Base-by-base conservation (phyloP, 352 stramenopile genomes). In the Phytophthora constricta region DNA sequence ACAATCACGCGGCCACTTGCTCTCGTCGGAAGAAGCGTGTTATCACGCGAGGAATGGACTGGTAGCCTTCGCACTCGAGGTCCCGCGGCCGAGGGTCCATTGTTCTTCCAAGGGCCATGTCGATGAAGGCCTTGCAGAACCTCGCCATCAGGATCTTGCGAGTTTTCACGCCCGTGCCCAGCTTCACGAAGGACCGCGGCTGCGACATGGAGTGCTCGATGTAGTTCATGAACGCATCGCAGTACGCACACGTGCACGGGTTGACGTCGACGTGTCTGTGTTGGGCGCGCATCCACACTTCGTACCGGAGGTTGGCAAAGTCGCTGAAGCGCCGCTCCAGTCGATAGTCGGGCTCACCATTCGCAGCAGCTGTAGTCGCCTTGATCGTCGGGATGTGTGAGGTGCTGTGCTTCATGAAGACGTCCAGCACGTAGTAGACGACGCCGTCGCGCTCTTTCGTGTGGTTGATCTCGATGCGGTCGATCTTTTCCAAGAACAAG, bases 361-460 rank as follows among this genome's bases (percentile, higher is more conserved):
- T 65, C 34, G 59, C 23, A 14, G 67, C 45, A 22, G 57, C 62
- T 46, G 63, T 37, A 20, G 56, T 61, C 9, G 46, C 64, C 64
- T 80, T 76, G 71, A 79, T 72, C 20, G 77, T 83, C 53, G 74
- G 79, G 46, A 89, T 84, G 23, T 79, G 79, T n/a, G 60, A 84
- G 37, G 63, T 73, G 26, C 65, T 60, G 33, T 79, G 76, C 51
- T 84, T 55, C 10, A 89, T 54, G 65, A 79, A 89, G 25, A 90
- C 76, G 20, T 87, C 70, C 9, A 86, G 39, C 14, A 74, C 63
- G 57, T 86, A 86, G 59, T 72, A 86, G 2, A 70, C 66, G 39
- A 85, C 76, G 41, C 72, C 67, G 28, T 74, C 58, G 48, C 68
- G 68, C 58, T 82, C 71, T 23, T 49, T 54, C 2, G 48, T 61